These are phyloP conservation scores for Helicocarpus griseus DNA, from an alignment of 2,329 filamentous ascomycete genomes.

Conservation along the genomic window DNA sequence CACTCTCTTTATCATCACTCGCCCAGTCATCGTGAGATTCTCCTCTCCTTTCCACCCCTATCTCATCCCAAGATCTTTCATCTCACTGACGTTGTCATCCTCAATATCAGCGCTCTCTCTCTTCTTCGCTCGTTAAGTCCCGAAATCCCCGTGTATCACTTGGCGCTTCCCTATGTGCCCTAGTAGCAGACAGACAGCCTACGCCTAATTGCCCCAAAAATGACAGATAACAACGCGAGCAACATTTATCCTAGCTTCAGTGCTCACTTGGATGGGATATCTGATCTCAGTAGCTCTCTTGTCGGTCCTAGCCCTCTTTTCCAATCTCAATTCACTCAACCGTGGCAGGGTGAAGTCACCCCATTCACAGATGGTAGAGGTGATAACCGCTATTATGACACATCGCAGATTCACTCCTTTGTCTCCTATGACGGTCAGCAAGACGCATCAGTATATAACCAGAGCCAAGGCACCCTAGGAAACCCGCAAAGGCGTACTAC, in stretches of 20 bases:
- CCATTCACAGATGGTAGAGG: neutral
- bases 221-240: neutral
- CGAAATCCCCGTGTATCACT: too few species aligned
- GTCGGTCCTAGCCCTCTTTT: slow-evolving; percentile 2
- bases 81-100: too few species aligned
- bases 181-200: neutral
- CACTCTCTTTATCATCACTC: too few species aligned
- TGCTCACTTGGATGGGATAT: slow-evolving; percentile 3
- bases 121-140: too few species aligned
- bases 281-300: slow-evolving; percentile 5
- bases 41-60: too few species aligned
- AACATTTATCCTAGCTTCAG: neutral
- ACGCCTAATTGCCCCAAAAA: neutral
- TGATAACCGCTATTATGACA: neutral
- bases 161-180: too few species aligned
- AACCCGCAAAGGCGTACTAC: too few species aligned
- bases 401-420: neutral
- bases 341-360: neutral
- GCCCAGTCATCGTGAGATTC: too few species aligned
- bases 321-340: neutral
- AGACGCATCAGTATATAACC: neutral
- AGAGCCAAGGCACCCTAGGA: neutral
- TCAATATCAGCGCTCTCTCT: too few species aligned
- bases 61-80: too few species aligned
- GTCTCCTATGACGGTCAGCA: neutral